Base-by-base conservation (phyloP, 345 rosid genomes). In the Excoecaria cochinchinensis region DNA sequence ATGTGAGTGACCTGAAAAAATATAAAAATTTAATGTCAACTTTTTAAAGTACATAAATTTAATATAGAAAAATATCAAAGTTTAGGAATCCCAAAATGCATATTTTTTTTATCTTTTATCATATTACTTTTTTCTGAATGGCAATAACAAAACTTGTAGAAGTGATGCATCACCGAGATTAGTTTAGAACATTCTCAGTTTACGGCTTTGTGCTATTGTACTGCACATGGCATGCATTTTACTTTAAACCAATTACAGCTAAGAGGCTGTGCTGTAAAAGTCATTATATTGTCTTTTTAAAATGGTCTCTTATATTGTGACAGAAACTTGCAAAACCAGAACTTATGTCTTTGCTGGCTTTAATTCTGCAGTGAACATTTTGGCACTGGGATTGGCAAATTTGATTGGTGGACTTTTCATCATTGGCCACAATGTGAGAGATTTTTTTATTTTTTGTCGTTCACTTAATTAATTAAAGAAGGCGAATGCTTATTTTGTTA, bases 321-420 rank as follows among this genome's bases (percentile, higher is more conserved):
- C 31, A 31, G 2, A 31, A 31, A 31, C 31, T 31, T 2, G 31
- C 31, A 31, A 31, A 2, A 31, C 1, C 31, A 31, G 31, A 31
- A 31, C 31, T 31, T 31, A 31, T 31, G 31, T 31, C 31, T 31
- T 31, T 31, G 31, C 31, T 42, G 8, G 6, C 46, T 42, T 42
- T 8, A 5, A 15, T 72, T 72, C 22, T 88, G 84, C 94, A 95
- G 99, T 91, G 91, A 90, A 88, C 76, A 79, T 87, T 59, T 78
- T 95, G 66, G 99, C 85, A 50, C 74, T 92, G 85, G 94, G 89
- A 69, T 78, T 92, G 88, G 97, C 97, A 67, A 95, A 91, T 80
- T 75, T 92, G 84, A 55, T 91, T 2, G 91, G 95, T 4, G 97
- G 99, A 69, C 91, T 95, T 62, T 59, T 91, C 74, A 16, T 89